A percentile compares a stretch with the other conserved stretches of the same genome.
These are phyloP conservation scores for Pseudopyricularia javanii DNA, from an alignment of 2,329 filamentous ascomycete genomes.

Conservation along the genomic window DNA sequence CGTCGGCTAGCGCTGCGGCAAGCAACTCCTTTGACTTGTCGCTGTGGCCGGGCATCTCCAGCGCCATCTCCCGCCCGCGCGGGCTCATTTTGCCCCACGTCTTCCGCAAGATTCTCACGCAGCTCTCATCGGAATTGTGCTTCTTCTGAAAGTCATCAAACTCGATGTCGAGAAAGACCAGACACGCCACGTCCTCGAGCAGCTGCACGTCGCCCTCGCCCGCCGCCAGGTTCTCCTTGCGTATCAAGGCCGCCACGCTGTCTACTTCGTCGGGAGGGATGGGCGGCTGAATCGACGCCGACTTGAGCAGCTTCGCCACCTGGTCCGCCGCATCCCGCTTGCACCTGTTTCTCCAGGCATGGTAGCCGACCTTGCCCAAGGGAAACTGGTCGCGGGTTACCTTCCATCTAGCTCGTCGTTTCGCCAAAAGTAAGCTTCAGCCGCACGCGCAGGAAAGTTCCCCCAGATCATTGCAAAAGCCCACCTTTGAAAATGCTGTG, in stretches of 20 bases:
- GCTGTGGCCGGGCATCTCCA: slow-evolving; percentile 47
- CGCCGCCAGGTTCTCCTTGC: slow-evolving; percentile 61
- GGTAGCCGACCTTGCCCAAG: slow-evolving; percentile 63
- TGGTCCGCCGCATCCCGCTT: slow-evolving; percentile 50
- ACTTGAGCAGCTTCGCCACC: slow-evolving; percentile 41
- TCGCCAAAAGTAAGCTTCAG: background rate
- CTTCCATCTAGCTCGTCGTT: slow-evolving; percentile 51
- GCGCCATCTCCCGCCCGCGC: slow-evolving; percentile 48
- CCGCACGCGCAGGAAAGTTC: background rate
- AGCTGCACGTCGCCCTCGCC: slow-evolving; percentile 37
- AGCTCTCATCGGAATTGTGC: slow-evolving; percentile 63
- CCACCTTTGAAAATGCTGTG: slow-evolving; percentile 67
- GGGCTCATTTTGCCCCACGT: slow-evolving; percentile 68
- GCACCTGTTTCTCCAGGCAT: slow-evolving; percentile 65
- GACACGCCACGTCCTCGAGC: slow-evolving; percentile 74
- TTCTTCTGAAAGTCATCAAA: slow-evolving; percentile 67
- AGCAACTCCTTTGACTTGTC: slow-evolving; percentile 50
- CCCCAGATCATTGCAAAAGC: slow-evolving; percentile 3
- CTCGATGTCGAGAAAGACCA: slow-evolving; percentile 81
- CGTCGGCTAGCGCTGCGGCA: slow-evolving; percentile 40
- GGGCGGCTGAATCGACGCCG: slow-evolving; percentile 20
- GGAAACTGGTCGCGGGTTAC: slow-evolving; percentile 63
- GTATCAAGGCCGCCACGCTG: slow-evolving; percentile 57
- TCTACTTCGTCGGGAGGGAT: slow-evolving; percentile 37
- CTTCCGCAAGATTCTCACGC: slow-evolving; percentile 57